Evolutionary conservation across 257 asterid genomes (phyloP), one percentile per base, ranked within the genome.

Genomic region (Oldenlandia corymbosa): DNA sequence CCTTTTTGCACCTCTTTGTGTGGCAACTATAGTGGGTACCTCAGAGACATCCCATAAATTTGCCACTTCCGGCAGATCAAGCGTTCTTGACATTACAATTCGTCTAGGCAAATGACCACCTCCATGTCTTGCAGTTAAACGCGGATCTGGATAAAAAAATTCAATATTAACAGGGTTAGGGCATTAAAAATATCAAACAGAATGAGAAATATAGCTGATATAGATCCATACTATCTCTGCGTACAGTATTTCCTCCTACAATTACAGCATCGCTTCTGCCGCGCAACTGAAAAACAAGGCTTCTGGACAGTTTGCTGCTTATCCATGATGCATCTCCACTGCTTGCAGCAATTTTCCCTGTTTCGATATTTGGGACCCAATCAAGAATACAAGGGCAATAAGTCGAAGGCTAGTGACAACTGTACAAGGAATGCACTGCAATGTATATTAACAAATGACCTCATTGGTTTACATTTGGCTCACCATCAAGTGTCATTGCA

Each of bases 401-500:
- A 20, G n/a, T 16, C 62, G 26, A 46, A 13, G 60, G 54, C 42
- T 51, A 39, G 18, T 39, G 12, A 1, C 47, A 54, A 39, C 0
- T 7, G 43, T 49, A 0, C 34, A 2, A 31, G 46, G 5, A n/a
- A 50, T 31, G 3, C 32, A 21, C 20, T 4, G 16, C 24, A 3
- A 10, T 21, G 7, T 11, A 56, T 31, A 36, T 26, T 48, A 39
- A 37, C n/a, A 65, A 43, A 60, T 58, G 68, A 41, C 31, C 46
- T 54, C 75, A 78, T 65, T 8, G 58, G 23, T 45, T 21, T 65
- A 56, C 72, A 39, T 27, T 56, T 63, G 67, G 73, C 97, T 83
- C 82, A 93, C 99, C 99, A 76, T 93, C 99, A 45, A 93, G 96
- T 68, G 99, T 93, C 97, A 93, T 90, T 63, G 97, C 99, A 57